These are phyloP conservation scores for Neurospora sp. DNA, from an alignment of 495 filamentous ascomycete species.

Conservation along the genomic window DNA sequence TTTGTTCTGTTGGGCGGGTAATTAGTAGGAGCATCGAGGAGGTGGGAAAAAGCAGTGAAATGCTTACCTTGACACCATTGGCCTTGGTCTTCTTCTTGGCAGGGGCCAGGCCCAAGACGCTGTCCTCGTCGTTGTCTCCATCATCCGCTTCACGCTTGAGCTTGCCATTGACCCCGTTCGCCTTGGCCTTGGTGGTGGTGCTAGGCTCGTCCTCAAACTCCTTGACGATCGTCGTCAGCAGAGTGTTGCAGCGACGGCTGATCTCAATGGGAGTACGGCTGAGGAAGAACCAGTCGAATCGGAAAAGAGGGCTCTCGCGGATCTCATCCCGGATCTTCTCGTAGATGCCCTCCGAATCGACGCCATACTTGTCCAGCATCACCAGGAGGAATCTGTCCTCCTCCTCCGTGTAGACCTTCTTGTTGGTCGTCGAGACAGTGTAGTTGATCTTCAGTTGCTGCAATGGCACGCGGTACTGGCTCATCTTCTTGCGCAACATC, in stretches of 20 bases:
- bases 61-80: conserved; percentile 56
- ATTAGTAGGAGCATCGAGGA: neutral
- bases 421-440: conserved; percentile 97
- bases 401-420: conserved; percentile 98
- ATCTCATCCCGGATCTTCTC: conserved; percentile 87
- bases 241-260: conserved; percentile 80
- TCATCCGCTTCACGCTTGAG: conserved; percentile 63
- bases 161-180: conserved; percentile 59
- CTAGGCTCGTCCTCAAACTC: conserved; percentile 64
- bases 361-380: conserved; percentile 79
- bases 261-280: conserved; percentile 90
- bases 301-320: conserved; percentile 86
- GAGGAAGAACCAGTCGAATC: conserved; percentile 99
- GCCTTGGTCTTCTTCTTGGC: conserved; percentile 86
- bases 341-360: conserved; percentile 75
- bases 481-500: conserved; percentile 90
- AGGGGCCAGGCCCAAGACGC: conserved; percentile 60
- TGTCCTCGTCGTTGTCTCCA: conserved; percentile 77
- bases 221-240: conserved; percentile 84
- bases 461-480: conserved; percentile 88
- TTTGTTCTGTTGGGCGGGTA: conserved; percentile 42
- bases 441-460: conserved; percentile 99
- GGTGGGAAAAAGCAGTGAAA: no score
- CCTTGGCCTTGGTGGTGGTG: conserved; percentile 31
- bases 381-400: conserved; percentile 96